Conservation (phyloP, 192 early-diverging fungal genomes). For the Coemansia sp. region DNA sequence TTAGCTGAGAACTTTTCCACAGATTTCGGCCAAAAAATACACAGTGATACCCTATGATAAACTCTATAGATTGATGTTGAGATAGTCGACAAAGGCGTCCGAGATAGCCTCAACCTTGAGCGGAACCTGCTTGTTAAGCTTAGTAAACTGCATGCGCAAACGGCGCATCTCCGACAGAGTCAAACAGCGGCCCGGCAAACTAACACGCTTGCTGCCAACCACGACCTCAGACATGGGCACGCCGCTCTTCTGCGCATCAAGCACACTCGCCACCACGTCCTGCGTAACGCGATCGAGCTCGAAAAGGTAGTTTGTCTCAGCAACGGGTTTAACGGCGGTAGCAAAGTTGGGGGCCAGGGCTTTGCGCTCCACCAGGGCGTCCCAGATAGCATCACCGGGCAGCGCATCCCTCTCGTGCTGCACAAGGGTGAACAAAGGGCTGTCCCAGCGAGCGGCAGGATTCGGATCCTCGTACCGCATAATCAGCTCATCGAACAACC, state of each 20-base stretch:
- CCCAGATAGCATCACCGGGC: conserved; percentile 71
- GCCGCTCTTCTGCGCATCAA: conserved; percentile 75
- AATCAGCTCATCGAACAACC: conserved; percentile 70
- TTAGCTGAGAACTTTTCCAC: no score
- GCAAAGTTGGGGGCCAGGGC: conserved; percentile 81
- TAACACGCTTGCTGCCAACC: conserved; percentile 53
- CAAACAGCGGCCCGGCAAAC: conserved; percentile 69
- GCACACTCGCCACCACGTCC: conserved; percentile 71
- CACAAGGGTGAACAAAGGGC: conserved; percentile 88
- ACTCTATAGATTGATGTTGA: conserved; percentile 81
- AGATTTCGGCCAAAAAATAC: background rate
- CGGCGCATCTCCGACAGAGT: conserved; percentile 80
- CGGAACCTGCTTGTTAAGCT: conserved; percentile 87
- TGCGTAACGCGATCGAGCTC: conserved; percentile 83
- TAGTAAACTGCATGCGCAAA: conserved; percentile 76
- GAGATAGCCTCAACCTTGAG: conserved; percentile 67
- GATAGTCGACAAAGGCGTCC: conserved; percentile 86
- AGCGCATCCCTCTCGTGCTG: conserved; percentile 61
- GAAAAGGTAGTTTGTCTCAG: conserved; percentile 87
- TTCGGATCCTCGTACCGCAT: conserved; percentile 96
- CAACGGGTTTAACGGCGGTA: conserved; percentile 85
- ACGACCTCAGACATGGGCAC: conserved; percentile 55
- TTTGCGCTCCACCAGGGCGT: conserved; percentile 68
- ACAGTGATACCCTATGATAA: no score
- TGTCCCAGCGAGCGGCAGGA: conserved; percentile 87